phyloP scores from a whole-genome alignment of 108 stramenopile genomes.

The Nitzschia inconspicua region DNA sequence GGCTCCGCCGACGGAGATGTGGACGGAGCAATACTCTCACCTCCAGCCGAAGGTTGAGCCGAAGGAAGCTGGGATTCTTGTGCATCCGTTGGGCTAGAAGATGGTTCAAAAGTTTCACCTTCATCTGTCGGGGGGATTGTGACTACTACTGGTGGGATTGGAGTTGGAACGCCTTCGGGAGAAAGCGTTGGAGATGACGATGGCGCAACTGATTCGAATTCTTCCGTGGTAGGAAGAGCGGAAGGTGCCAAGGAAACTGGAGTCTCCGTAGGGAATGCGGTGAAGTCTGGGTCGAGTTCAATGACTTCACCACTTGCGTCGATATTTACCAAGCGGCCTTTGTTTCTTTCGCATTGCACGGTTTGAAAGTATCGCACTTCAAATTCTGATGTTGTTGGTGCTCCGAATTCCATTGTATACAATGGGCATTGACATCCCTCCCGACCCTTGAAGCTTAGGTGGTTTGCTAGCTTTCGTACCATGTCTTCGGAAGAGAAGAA shows the following conservation, averaged over 20 bases:
- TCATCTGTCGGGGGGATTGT: too few species aligned
- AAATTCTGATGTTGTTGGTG: constrained; percentile 21
- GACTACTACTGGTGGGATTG: background rate
- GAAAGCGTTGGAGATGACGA: constrained; percentile 3
- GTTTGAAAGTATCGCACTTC: constrained; percentile 17
- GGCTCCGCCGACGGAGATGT: background rate
- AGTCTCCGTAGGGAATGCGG: background rate
- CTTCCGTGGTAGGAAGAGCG: background rate
- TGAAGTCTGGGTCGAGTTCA: constrained; percentile 6
- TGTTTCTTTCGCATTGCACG: constrained; percentile 11
- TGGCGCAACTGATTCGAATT: background rate
- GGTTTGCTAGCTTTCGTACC: background rate
- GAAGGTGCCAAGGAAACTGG: constrained; percentile 1
- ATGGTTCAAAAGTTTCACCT: background rate
- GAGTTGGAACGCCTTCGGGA: background rate
- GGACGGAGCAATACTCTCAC: background rate
- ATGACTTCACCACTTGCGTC: constrained; percentile 18
- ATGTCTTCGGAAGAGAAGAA: constrained; percentile 8
- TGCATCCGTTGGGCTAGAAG: background rate
- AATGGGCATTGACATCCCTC: constrained; percentile 18
- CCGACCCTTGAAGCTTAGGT: constrained; percentile 5
- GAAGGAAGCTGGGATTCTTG: background rate
- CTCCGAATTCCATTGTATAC: background rate
- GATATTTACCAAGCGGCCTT: constrained; percentile 9
- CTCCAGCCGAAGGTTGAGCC: background rate